phyloP scores from a whole-genome alignment of 2,329 filamentous ascomycete species.

The Zopfia rhizophila region DNA sequence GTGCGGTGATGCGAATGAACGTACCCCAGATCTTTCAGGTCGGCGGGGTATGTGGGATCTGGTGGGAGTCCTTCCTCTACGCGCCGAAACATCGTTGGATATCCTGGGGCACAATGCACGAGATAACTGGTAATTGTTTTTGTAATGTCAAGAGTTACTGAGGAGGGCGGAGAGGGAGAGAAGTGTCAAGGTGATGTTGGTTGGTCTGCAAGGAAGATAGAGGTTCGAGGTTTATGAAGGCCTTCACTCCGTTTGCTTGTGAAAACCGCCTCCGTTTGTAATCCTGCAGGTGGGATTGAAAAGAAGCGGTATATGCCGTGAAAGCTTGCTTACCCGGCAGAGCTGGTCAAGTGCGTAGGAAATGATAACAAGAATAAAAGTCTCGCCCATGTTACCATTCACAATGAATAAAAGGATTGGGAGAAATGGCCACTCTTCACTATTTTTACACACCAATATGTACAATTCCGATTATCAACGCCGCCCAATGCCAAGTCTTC shows the following conservation, averaged over 20 bases:
- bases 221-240: constrained; percentile 14
- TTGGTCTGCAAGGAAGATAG: neutral
- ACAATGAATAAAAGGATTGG: too few relatives aligned
- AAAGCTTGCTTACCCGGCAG: constrained; percentile 15
- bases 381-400: too few relatives aligned
- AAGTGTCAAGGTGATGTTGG: neutral
- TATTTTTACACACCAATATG: constrained; percentile 22
- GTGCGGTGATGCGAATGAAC: constrained; percentile 26
- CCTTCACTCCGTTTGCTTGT: too few relatives aligned
- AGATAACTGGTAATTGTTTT: neutral
- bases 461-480: constrained; percentile 31
- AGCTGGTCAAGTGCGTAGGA: constrained; percentile 19
- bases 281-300: constrained; percentile 23
- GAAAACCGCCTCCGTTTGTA: constrained; percentile 18
- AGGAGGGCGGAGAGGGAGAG: neutral
- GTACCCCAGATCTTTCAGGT: constrained; percentile 79
- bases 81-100: constrained; percentile 84
- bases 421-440: constrained; percentile 5
- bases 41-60: constrained; percentile 70
- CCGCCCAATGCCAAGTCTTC: constrained; percentile 39
- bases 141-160: neutral
- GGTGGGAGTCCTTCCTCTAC: constrained; percentile 73
- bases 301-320: too few relatives aligned
- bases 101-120: too few relatives aligned
- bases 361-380: constrained; percentile 1